Percentiles rank a stretch among this genome's conserved stretches.
Conservation (phyloP, 495 filamentous ascomycete species). For the Neurospora hispaniola region DNA sequence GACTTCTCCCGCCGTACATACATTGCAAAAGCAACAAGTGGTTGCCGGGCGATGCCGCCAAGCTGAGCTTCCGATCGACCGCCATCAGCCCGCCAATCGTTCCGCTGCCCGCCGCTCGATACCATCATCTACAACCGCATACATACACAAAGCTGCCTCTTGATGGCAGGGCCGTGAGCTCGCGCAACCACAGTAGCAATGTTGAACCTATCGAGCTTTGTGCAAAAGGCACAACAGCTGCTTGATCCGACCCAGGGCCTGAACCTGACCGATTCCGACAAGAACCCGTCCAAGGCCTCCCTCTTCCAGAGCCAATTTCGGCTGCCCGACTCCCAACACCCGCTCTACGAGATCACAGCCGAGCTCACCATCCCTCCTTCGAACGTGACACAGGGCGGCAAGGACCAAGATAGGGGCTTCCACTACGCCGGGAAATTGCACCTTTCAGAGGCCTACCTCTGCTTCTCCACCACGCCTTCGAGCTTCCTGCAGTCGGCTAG, state of each 20-base stretch:
- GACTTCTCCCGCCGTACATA: not conserved
- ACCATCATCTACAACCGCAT: slow-evolving; percentile 1
- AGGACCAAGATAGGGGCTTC: slow-evolving; percentile 57
- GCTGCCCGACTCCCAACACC: slow-evolving; percentile 81
- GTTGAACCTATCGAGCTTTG: slow-evolving; percentile 70
- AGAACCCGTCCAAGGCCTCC: slow-evolving; percentile 77
- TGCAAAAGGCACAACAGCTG: slow-evolving; percentile 85
- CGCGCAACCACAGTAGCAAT: slow-evolving; percentile 15
- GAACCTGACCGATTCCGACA: slow-evolving; percentile 55
- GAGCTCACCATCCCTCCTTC: slow-evolving; percentile 76
- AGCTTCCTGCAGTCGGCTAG: slow-evolving; percentile 76
- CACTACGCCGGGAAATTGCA: slow-evolving; percentile 91
- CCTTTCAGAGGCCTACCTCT: slow-evolving; percentile 85
- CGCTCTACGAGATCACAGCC: slow-evolving; percentile 89
- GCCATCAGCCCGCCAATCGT: slow-evolving; percentile 1
- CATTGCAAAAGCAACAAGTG: not conserved
- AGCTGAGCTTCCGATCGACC: not conserved
- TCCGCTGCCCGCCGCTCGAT: not conserved
- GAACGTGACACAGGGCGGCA: slow-evolving; percentile 47
- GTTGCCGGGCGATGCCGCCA: slow-evolving; percentile 4
- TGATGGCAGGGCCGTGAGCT: slow-evolving; percentile 6
- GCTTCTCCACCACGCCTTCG: slow-evolving; percentile 87
- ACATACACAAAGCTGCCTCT: slow-evolving; percentile 1
- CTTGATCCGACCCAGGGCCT: slow-evolving; percentile 73
- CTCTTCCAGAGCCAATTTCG: slow-evolving; percentile 96